Base-by-base conservation (phyloP, 805 yeast genomes). In the Gaillardinia entomophila region DNA sequence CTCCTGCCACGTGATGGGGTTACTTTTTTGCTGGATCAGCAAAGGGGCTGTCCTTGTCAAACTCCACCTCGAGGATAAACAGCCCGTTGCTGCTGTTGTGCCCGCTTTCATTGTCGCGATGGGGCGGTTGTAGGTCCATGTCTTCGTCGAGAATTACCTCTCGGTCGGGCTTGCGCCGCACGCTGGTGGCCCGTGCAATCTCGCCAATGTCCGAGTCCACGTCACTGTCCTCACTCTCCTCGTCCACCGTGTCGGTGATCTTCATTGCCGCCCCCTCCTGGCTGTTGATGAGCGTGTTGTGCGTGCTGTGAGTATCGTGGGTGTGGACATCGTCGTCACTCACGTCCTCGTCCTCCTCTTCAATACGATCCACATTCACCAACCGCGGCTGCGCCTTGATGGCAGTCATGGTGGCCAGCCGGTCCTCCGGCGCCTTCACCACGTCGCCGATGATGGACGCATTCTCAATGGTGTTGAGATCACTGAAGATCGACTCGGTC, bases 361-460 rank as follows among this genome's bases (percentile, higher is more conserved):
- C 70, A 34, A 66, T 69, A 38, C 61, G 60, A 32, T 55, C 72
- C 26, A 77, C 71, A 33, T 70, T 69, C n/a, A 85, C 82, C 39
- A 85, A 62, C 43, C 72, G 71, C 1, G 95, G 92, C 48, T 72
- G 77, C 2, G 84, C 92, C 38, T 80, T 73, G 35, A 83, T 80
- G 2, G 92, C 94, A 0, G 88, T 82, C 50, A 80, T 81, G 24
- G 80, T 73, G 4, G 62, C 40, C 60, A 63, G 14, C 66, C 65
- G 16, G 31, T 52, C 43, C 28, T 26, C 14, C 13, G 5, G 19
- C 12, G 57, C 56, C 14, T 47, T 36, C 48, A 44, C 45, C 17
- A 49, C 55, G 33, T 61, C 68, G n/a, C 70, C 71, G 13, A 62
- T 56, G 37, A 68, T 66, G 13, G 68, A 63, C n/a, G 74, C 72